A percentile compares a stretch with the other conserved stretches of the same genome.
Evolutionary conservation across 768 basidiomycete species (phyloP).

Genomic region (Podaxis sp.): DNA sequence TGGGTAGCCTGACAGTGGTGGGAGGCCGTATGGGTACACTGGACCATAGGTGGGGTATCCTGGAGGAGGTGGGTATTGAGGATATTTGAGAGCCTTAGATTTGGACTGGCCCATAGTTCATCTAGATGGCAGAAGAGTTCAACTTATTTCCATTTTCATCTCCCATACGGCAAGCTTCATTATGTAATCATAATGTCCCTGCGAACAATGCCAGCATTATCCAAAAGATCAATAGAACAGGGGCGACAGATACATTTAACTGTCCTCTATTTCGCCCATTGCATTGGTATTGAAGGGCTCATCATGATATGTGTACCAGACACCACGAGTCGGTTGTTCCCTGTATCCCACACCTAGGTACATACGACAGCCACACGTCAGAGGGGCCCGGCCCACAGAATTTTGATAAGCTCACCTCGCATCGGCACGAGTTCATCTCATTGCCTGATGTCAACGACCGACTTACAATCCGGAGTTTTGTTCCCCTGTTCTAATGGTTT

Average conservation of each 20-base stretch:
- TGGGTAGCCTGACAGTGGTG: constrained; percentile 1
- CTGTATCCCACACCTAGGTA: constrained; percentile 24
- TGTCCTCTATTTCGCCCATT: neutral
- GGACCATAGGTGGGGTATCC: constrained; percentile 11
- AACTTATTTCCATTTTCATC: constrained; percentile 11
- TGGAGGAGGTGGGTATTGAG: constrained; percentile 6
- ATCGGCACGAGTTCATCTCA: constrained; percentile 21
- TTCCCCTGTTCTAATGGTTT: constrained; percentile 31
- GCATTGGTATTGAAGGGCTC: neutral
- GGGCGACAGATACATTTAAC: neutral
- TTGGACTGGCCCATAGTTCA: constrained; percentile 14
- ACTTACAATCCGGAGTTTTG: constrained; percentile 32
- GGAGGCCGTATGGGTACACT: constrained; percentile 1
- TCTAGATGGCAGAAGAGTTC: neutral
- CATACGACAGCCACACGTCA: neutral
- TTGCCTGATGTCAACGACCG: constrained; percentile 21
- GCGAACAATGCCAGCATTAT: neutral
- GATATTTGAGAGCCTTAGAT: constrained; percentile 9
- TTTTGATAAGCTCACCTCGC: constrained; percentile 19
- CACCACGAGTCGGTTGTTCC: constrained; percentile 20
- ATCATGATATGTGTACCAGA: constrained; percentile 18
- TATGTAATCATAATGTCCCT: constrained; percentile 8
- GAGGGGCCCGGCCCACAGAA: neutral
- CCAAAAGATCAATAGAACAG: neutral
- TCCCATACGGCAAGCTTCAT: neutral